Conservation (phyloP, 129 eudicot species). For the Helianthus tuberosus region DNA sequence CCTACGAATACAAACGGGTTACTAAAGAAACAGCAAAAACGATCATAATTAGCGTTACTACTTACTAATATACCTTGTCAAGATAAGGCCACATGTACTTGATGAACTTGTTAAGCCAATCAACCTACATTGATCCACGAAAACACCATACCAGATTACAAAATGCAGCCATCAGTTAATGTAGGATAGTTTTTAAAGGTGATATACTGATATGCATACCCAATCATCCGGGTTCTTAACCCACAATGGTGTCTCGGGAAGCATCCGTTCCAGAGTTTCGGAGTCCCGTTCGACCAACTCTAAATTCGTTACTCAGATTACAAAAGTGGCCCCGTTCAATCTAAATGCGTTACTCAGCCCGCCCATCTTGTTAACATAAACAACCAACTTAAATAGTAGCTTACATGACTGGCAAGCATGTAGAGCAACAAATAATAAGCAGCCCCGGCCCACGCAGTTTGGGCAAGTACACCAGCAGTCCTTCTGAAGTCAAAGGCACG, state of each 20-base stretch:
- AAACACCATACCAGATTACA: too few species aligned
- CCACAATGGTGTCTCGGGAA: too few species aligned
- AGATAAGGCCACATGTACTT: constrained; percentile 86
- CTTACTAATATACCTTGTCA: constrained; percentile 65
- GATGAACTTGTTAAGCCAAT: constrained; percentile 89
- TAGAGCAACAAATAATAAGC: constrained; percentile 76
- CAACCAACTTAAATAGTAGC: constrained; percentile 21
- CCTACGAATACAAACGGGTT: constrained; percentile 38
- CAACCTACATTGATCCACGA: constrained; percentile 56
- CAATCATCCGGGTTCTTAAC: too few species aligned
- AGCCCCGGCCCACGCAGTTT: constrained; percentile 99
- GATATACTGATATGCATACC: too few species aligned
- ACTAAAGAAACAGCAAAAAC: background rate
- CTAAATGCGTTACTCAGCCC: background rate
- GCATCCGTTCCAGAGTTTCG: too few species aligned
- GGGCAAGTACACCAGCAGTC: constrained; percentile 89
- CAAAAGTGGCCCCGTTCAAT: background rate
- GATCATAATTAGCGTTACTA: background rate
- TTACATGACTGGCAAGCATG: constrained; percentile 98
- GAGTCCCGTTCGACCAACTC: too few species aligned
- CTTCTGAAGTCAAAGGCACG: constrained; percentile 80
- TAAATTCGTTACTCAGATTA: too few species aligned
- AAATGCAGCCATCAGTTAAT: too few species aligned
- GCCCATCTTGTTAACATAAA: constrained; percentile 5
- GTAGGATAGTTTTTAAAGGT: too few species aligned